Conservation (phyloP, 1,284 basidiomycete genomes). For the Abortiporus biennis region DNA sequence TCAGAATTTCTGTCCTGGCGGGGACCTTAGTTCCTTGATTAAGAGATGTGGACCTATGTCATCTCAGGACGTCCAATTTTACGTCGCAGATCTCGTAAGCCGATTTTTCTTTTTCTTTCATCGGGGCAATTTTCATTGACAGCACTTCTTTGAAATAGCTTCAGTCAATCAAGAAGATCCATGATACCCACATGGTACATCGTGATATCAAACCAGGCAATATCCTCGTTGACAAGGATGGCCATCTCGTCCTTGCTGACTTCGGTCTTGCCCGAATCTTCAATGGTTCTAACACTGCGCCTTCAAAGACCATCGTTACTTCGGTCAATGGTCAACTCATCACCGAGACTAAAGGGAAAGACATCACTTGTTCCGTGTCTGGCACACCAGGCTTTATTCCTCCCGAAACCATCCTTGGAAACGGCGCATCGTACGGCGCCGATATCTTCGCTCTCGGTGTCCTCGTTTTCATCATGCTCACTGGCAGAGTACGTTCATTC, state of each 20-base stretch:
- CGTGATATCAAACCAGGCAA: conserved; percentile 69
- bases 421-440: no score
- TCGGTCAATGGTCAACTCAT: no score
- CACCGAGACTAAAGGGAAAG: no score
- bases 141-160: background rate
- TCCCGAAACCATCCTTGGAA: background rate
- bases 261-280: conserved; percentile 40
- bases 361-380: background rate
- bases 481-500: background rate
- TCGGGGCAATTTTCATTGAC: background rate
- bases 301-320: no score
- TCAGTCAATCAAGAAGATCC: background rate
- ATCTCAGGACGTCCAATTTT: background rate
- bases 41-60: background rate
- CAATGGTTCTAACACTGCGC: no score
- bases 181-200: conserved; percentile 49
- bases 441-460: conserved; percentile 2
- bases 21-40: background rate
- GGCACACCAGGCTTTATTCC: conserved; percentile 1
- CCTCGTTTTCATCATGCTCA: background rate
- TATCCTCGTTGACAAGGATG: conserved; percentile 42
- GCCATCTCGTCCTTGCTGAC: conserved; percentile 53
- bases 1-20: background rate
- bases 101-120: background rate
- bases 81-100: background rate